A percentile compares a stretch with the other conserved stretches of the same genome.
Conservation (phyloP, 495 filamentous ascomycete species). For the Cenococcum geophilum region DNA sequence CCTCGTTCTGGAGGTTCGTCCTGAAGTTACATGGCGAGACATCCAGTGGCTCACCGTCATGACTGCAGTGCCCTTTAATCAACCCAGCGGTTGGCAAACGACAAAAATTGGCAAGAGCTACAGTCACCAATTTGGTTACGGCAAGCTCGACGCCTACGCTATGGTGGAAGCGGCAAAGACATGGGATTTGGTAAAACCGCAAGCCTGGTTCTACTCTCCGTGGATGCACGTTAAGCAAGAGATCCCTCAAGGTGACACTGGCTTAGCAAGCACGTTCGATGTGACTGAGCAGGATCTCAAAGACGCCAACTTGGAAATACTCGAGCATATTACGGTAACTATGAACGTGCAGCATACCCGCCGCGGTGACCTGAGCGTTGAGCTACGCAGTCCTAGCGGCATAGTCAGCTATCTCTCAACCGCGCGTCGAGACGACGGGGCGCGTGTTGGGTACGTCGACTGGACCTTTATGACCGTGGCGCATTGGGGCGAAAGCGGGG, state of each 20-base stretch:
- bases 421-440: slow-evolving; percentile 58
- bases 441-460: slow-evolving; percentile 70
- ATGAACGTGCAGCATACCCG: slow-evolving; percentile 89
- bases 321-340: slow-evolving; percentile 94
- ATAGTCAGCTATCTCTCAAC: slow-evolving; percentile 79
- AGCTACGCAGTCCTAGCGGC: slow-evolving; percentile 77
- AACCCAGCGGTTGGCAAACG: slow-evolving; percentile 71
- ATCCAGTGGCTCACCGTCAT: slow-evolving; percentile 85
- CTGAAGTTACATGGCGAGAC: slow-evolving; percentile 88
- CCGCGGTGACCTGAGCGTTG: slow-evolving; percentile 88
- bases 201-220: slow-evolving; percentile 88
- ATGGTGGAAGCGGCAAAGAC: slow-evolving; percentile 80
- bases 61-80: slow-evolving; percentile 72
- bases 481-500: slow-evolving; percentile 88
- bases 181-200: slow-evolving; percentile 89
- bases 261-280: slow-evolving; percentile 68
- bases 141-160: slow-evolving; percentile 82
- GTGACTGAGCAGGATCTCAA: slow-evolving; percentile 70
- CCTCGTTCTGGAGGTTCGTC: slow-evolving; percentile 80
- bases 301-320: slow-evolving; percentile 70
- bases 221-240: slow-evolving; percentile 82
- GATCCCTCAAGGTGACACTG: slow-evolving; percentile 81
- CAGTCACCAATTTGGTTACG: slow-evolving; percentile 92
- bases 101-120: slow-evolving; percentile 76
- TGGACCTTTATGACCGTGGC: slow-evolving; percentile 99